Base-by-base conservation (phyloP, 192 early-diverging fungal species). In the Physocladia obscura region DNA sequence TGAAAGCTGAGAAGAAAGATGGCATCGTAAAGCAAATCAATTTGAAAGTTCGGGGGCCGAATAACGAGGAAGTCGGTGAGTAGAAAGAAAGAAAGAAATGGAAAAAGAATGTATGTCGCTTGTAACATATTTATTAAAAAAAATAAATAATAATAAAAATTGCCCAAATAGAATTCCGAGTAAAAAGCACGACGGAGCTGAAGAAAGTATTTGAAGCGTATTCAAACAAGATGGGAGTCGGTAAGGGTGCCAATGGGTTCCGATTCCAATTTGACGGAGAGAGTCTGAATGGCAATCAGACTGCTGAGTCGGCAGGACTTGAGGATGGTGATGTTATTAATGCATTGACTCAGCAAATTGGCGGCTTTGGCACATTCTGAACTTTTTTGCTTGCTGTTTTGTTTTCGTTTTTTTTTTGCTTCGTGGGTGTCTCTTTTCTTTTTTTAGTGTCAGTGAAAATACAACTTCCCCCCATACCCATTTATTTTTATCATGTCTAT, bases 321-420 rank as follows among this genome's bases (percentile, higher is more conserved):
- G 94, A 98, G 63, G 94, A 98, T 73, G 92, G 89, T 44, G 95
- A 98, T 75, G 79, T 89, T 0, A 96, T 98, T 70, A 90, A 94
- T 70, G 94, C 92, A 19, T 91, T 90, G 86, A 90, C 94, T 13
- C 88, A 94, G 80, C 95, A 98, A 68, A 74, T 94, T 35, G 95
- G 95, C 50, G 92, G 92, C 21, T n/a, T 36, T n/a, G 40, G 40
- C 40, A n/a, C 40, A 44, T n/a, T n/a, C n/a, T n/a, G n/a, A n/a
- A n/a, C n/a, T n/a, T n/a, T n/a, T n/a, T n/a, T n/a, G n/a, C n/a
- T n/a, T n/a, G n/a, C n/a, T n/a, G n/a, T n/a, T n/a, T n/a, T n/a
- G n/a, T n/a, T n/a, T n/a, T n/a, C n/a, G n/a, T n/a, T n/a, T n/a
- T n/a, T n/a, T n/a, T n/a, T n/a, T n/a, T n/a, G n/a, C n/a, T n/a